A percentile compares a stretch with the other conserved stretches of the same genome.
Evolutionary conservation across 768 basidiomycete genomes (phyloP).

Genomic region (Lentinula aciculospora): DNA sequence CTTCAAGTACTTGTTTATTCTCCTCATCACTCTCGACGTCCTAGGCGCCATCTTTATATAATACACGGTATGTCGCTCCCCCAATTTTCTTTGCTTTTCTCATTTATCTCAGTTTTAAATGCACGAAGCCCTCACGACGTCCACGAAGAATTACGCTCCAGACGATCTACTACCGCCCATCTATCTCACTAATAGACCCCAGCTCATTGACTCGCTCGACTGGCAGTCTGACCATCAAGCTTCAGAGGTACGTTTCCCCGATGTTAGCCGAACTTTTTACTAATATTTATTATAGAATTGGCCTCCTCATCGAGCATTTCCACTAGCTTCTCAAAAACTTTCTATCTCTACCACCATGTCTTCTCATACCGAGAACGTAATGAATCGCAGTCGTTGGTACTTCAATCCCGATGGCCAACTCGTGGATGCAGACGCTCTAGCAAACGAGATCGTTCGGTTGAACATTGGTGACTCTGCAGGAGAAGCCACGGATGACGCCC

Average conservation of each 20-base stretch:
- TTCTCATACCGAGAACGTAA: slow-evolving; percentile 34
- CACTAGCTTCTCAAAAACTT: slow-evolving; percentile 33
- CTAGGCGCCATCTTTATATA: slow-evolving; percentile 27
- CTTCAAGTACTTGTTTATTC: slow-evolving; percentile 31
- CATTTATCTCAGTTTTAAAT: slow-evolving; percentile 47
- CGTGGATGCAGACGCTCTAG: slow-evolving; percentile 52
- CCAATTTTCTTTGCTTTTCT: slow-evolving; percentile 18
- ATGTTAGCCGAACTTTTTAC: slow-evolving; percentile 17
- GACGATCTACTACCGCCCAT: slow-evolving; percentile 30
- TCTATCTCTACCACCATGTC: slow-evolving; percentile 37
- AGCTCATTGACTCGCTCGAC: slow-evolving; percentile 32
- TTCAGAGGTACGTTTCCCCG: slow-evolving; percentile 36
- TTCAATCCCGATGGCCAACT: slow-evolving; percentile 60
- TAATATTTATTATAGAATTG: slow-evolving; percentile 35
- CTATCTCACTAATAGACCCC: slow-evolving; percentile 25
- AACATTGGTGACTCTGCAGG: slow-evolving; percentile 53
- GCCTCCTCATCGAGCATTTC: slow-evolving; percentile 27
- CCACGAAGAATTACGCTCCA: slow-evolving; percentile 34
- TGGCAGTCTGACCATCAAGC: slow-evolving; percentile 42
- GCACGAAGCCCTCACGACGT: slow-evolving; percentile 64
- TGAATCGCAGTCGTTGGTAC: slow-evolving; percentile 51
- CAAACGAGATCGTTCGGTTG: slow-evolving; percentile 68
- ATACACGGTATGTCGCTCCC: slow-evolving; percentile 13
- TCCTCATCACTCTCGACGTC: slow-evolving; percentile 31
- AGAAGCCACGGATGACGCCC: slow-evolving; percentile 46